A percentile compares a stretch with the other conserved stretches of the same genome.
Evolutionary conservation across 2,329 filamentous ascomycete species (phyloP).

Genomic region (Nigrospora osmanthi): DNA sequence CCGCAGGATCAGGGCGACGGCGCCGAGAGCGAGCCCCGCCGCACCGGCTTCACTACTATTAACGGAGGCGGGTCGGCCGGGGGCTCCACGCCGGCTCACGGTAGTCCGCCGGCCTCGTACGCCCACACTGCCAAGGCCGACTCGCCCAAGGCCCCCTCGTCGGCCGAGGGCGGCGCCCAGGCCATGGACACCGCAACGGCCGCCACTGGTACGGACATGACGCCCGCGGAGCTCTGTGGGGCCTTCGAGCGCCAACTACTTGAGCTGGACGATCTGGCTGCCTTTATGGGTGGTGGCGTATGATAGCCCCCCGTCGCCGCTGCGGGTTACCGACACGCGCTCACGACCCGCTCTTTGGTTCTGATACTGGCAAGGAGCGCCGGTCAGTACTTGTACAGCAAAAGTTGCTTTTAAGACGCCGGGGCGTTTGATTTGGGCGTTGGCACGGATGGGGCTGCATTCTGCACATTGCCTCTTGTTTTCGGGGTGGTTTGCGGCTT

Average conservation of each 20-base stretch:
- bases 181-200: slow-evolving; percentile 16
- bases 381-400: too few relatives aligned
- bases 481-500: too few relatives aligned
- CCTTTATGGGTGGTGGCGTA: slow-evolving; percentile 56
- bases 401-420: too few relatives aligned
- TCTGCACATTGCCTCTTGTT: too few relatives aligned
- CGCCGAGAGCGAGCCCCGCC: slow-evolving; percentile 46
- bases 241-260: slow-evolving; percentile 54
- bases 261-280: slow-evolving; percentile 52
- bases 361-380: not conserved
- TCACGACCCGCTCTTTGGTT: not conserved
- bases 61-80: slow-evolving; percentile 44
- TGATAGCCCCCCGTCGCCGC: slow-evolving; percentile 16
- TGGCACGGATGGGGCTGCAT: too few relatives aligned
- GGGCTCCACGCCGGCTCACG: slow-evolving; percentile 34
- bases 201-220: slow-evolving; percentile 39
- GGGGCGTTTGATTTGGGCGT: too few relatives aligned
- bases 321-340: not conserved
- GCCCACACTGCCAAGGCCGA: slow-evolving; percentile 26
- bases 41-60: slow-evolving; percentile 49
- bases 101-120: slow-evolving; percentile 20
- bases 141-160: slow-evolving; percentile 19
- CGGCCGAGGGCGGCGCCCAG: slow-evolving; percentile 13
- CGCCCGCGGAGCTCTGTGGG: slow-evolving; percentile 46
- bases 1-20: slow-evolving; percentile 28